These are phyloP conservation scores for Sphagnum magellanicum DNA, from an alignment of 228 moss, liverwort and hornwort genomes.

Conservation along the genomic window DNA sequence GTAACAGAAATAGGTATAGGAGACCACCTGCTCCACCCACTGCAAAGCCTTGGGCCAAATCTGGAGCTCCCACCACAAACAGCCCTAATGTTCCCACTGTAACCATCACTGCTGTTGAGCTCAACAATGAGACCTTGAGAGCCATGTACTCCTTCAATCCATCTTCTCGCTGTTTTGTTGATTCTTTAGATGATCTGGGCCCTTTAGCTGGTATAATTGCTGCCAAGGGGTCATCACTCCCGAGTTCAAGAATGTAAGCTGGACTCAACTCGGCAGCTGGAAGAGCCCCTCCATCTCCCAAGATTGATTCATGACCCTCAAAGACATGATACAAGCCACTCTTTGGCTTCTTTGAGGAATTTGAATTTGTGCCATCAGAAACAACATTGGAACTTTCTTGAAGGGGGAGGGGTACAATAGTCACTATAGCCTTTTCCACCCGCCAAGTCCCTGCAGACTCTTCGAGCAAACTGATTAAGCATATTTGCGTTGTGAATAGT, in stretches of 20 bases:
- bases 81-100: constrained; percentile 58
- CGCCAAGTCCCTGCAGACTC: constrained; percentile 72
- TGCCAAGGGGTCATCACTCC: constrained; percentile 18
- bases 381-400: constrained; percentile 4
- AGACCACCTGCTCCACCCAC: constrained; percentile 68
- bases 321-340: constrained; percentile 51
- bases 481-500: neutral
- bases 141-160: constrained; percentile 79
- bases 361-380: neutral
- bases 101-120: constrained; percentile 60
- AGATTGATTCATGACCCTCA: constrained; percentile 34
- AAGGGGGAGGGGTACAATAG: constrained; percentile 26
- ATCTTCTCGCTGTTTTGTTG: constrained; percentile 31
- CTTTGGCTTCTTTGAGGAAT: constrained; percentile 5
- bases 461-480: neutral
- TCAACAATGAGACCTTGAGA: constrained; percentile 62
- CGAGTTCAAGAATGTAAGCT: constrained; percentile 35
- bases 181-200: constrained; percentile 16
- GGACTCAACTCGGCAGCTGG: constrained; percentile 67
- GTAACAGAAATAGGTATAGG: constrained; percentile 60
- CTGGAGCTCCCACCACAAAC: constrained; percentile 34
- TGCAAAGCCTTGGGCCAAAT: constrained; percentile 65
- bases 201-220: constrained; percentile 6
- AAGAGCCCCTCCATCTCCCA: constrained; percentile 60
- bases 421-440: constrained; percentile 60